Evolutionary conservation across 441 rosid species (phyloP).

Genomic region (Syzygium malaccense): DNA sequence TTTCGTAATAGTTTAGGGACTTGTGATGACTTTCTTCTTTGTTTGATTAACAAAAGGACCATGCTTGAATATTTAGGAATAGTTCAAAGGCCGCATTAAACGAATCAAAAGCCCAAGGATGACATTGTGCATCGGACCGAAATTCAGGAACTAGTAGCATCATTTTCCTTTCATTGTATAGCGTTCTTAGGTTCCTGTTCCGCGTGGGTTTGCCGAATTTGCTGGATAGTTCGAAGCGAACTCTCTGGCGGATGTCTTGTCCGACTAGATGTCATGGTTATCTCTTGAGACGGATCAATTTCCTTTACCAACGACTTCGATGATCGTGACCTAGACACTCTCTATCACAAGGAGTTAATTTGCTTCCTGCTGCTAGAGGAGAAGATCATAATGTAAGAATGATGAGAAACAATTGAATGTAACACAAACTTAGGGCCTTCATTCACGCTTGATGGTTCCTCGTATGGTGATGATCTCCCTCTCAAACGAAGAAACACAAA

Average conservation of each 20-base stretch:
- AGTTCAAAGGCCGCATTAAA: background rate
- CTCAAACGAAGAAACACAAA: background rate
- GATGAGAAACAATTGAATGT: background rate
- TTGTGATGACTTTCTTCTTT: background rate
- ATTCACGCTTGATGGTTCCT: background rate
- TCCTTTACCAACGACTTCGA: background rate
- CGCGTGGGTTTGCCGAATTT: background rate
- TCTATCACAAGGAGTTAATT: background rate
- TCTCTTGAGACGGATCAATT: background rate
- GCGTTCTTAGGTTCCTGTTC: background rate
- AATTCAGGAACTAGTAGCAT: background rate
- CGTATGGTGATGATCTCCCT: background rate
- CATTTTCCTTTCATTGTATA: background rate
- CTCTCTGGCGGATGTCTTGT: background rate
- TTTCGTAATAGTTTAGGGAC: background rate
- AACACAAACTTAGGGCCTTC: too few relatives aligned
- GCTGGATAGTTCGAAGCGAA: background rate
- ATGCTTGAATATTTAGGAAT: background rate
- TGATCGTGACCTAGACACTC: background rate
- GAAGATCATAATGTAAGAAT: background rate
- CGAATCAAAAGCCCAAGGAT: too few relatives aligned
- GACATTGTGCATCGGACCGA: background rate
- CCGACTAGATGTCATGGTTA: background rate
- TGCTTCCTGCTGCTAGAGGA: background rate
- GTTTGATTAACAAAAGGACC: background rate